These are phyloP conservation scores for Myriosclerotinia duriaeana DNA, from an alignment of 2,329 filamentous ascomycete genomes.

Conservation along the genomic window DNA sequence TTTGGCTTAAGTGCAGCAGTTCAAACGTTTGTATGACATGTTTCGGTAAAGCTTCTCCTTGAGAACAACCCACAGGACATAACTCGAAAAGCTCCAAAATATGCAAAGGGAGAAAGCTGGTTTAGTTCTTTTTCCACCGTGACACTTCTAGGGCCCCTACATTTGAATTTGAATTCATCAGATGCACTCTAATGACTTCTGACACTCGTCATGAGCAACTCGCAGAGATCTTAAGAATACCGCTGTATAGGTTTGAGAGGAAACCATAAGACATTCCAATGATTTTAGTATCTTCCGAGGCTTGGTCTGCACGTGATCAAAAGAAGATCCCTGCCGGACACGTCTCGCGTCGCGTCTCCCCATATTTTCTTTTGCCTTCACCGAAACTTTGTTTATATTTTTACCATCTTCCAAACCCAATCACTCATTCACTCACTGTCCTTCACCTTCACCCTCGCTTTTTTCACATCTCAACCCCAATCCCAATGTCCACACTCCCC, in stretches of 20 bases:
- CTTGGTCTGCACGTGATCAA: not conserved
- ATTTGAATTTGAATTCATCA: not conserved
- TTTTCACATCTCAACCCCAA: not conserved
- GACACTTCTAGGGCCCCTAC: not conserved
- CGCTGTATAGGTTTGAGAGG: not conserved
- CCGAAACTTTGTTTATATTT: conserved; percentile 15
- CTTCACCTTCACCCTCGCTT: not conserved
- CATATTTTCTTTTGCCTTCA: conserved; percentile 19
- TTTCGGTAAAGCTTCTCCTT: not conserved
- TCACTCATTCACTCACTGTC: not conserved
- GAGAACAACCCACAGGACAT: not conserved
- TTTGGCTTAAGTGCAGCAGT: not conserved
- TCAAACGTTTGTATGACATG: not conserved
- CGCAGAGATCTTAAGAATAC: not conserved
- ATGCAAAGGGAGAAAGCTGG: not conserved
- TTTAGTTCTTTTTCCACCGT: not conserved
- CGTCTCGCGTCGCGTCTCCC: conserved; percentile 24
- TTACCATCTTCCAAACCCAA: conserved; percentile 1
- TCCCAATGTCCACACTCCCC: conserved; percentile 16
- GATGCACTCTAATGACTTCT: too few relatives aligned
- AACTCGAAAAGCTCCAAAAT: not conserved
- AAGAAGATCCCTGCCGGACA: conserved; percentile 7
- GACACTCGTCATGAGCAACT: not conserved
- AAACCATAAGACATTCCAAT: too few relatives aligned
- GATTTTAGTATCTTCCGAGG: not conserved